Evolutionary conservation across 306 rosid species (phyloP), one percentile per base, ranked within the genome.

Genomic region (Prunus davidiana): DNA sequence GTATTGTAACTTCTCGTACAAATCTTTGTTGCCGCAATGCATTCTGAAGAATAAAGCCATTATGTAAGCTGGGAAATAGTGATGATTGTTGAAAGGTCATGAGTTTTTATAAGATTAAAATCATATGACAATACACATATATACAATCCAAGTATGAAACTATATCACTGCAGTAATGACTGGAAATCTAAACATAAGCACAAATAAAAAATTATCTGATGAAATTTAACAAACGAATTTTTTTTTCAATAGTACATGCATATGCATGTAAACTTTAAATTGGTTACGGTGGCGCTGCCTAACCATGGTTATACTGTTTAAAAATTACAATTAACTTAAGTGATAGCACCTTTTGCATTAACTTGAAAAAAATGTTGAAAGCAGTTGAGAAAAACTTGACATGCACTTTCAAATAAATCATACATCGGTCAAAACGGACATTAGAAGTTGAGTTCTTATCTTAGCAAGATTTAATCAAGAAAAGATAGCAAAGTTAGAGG

Each of bases 1-100:
- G 98, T 71, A 94, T 94, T 25, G 98, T 92, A 81, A 94, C 96
- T 88, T 92, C 98, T 69, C 97, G 88, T 13, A 92, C 93, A 81
- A 82, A 92, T 84, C 88, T 90, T 79, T 94, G 96, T 76, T 90
- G 93, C 67, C 97, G 93, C 84, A 88, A 79, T 27, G 98, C 96
- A 85, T 92, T 92, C 98, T 94, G 88, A 76, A 81, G 76, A 82
- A 85, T 76, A 65, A 77, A 74, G 68, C 32, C 72, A 76, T 69
- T 45, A 79, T 15, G 71, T 24, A 67, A 52, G 78, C 67, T 41
- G 22, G 72, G 8, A 47, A 43, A 30, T 41, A 41, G 46, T 32
- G 22, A 47, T 50, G 34, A 22, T 38, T 25, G 51, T 11, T 58
- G 38, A 52, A 68, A 60, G 57, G 20, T 2, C 6, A 32, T 20